Conservation (phyloP, 73 alveolate species). For the Effrenium voratum region DNA sequence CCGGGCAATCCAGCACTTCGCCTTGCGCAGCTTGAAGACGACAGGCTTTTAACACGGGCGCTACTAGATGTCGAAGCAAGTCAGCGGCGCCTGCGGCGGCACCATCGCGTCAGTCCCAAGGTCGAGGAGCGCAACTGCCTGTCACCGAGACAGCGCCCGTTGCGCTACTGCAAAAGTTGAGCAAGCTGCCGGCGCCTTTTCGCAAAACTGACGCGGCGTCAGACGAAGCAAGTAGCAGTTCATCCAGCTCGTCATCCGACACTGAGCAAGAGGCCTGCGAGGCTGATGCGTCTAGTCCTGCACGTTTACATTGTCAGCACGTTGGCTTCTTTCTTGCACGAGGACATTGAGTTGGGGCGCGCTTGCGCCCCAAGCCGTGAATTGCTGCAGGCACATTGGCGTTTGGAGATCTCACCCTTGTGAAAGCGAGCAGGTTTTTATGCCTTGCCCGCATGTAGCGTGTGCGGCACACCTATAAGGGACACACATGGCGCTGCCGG, state of each 20-base stretch:
- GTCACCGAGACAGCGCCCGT: not conserved
- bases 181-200: too few species aligned
- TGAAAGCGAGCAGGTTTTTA: not conserved
- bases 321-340: not conserved
- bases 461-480: too few species aligned
- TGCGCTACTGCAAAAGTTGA: not conserved
- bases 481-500: too few species aligned
- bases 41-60: not conserved
- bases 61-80: not conserved
- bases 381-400: not conserved
- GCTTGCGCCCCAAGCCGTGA: not conserved
- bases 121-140: not conserved
- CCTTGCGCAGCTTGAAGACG: not conserved
- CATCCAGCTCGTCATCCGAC: not conserved
- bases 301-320: not conserved
- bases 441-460: not conserved
- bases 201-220: not conserved
- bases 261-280: not conserved
- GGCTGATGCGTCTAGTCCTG: not conserved
- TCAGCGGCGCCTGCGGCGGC: slow-evolving; percentile 5
- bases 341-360: not conserved
- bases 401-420: not conserved
- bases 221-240: not conserved
- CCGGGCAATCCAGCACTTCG: not conserved
- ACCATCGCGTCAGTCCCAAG: not conserved